These are phyloP conservation scores for Pythium rishiriense DNA, from an alignment of 352 stramenopile species.

Conservation along the genomic window DNA sequence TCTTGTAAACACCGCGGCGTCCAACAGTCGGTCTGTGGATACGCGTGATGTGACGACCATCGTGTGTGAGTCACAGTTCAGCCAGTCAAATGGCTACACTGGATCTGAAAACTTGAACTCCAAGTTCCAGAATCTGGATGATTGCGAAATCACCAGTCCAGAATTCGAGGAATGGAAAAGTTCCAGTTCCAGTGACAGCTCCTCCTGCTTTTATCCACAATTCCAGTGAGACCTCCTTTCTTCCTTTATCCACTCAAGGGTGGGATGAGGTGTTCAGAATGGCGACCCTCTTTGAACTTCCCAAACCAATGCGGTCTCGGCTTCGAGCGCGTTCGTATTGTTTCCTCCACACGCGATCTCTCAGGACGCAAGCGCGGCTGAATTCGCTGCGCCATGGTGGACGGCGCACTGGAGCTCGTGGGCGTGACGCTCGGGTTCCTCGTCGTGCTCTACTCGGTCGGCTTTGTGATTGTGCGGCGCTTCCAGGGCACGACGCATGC, in stretches of 20 bases:
- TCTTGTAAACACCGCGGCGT: too few species aligned
- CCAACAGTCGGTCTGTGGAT: too few species aligned
- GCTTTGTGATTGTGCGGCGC: not conserved
- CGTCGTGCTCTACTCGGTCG: not conserved
- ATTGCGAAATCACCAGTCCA: not conserved
- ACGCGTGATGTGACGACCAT: too few species aligned
- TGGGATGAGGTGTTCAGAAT: not conserved
- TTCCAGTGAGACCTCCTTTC: too few species aligned
- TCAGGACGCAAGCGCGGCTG: too few species aligned
- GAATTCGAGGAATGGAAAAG: not conserved
- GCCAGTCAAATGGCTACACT: not conserved
- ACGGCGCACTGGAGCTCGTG: not conserved
- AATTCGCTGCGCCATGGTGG: not conserved
- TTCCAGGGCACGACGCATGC: not conserved
- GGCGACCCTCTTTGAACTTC: too few species aligned
- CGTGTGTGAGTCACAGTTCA: not conserved
- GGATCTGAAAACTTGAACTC: not conserved
- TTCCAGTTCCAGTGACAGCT: not conserved
- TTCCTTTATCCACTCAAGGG: too few species aligned
- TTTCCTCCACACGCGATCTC: too few species aligned
- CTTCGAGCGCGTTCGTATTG: not conserved
- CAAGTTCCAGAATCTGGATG: not conserved
- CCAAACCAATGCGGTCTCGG: too few species aligned
- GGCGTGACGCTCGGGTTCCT: not conserved
- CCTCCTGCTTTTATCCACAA: not conserved